Evolutionary conservation across 140 eudicot genomes (phyloP).

Genomic region (Bidens hawaiensis): DNA sequence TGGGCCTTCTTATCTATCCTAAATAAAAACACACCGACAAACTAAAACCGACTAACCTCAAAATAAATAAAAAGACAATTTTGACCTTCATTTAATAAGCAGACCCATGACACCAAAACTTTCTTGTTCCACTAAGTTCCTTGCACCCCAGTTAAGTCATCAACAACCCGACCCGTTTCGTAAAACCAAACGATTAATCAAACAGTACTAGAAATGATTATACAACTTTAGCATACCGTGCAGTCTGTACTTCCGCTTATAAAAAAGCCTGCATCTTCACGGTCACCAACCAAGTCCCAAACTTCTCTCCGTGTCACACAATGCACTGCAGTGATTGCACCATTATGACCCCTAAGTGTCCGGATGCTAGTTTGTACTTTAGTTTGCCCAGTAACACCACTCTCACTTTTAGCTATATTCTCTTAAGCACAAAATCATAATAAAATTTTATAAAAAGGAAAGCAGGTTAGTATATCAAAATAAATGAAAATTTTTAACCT

Average conservation of each 20-base stretch:
- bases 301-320: conserved; percentile 98
- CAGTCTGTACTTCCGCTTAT: conserved; percentile 99
- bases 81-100: too few relatives aligned
- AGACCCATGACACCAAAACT: too few relatives aligned
- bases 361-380: conserved; percentile 77
- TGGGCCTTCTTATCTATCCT: too few relatives aligned
- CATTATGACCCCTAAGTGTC: conserved; percentile 84
- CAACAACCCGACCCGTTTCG: not conserved
- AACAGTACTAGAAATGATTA: not conserved
- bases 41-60: too few relatives aligned
- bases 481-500: conserved; percentile 22
- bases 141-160: too few relatives aligned
- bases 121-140: too few relatives aligned
- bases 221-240: conserved; percentile 44
- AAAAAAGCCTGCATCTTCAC: conserved; percentile 98
- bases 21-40: too few relatives aligned
- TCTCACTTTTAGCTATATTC: conserved; percentile 60
- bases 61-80: too few relatives aligned
- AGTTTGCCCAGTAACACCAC: conserved; percentile 66
- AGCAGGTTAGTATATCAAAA: not conserved
- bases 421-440: conserved; percentile 8
- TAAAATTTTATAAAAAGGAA: not conserved
- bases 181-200: too few relatives aligned
- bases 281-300: conserved; percentile 97
- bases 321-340: conserved; percentile 95